Base-by-base conservation (phyloP, 2,329 filamentous ascomycete species). In the Phaeosphaeria sp. region DNA sequence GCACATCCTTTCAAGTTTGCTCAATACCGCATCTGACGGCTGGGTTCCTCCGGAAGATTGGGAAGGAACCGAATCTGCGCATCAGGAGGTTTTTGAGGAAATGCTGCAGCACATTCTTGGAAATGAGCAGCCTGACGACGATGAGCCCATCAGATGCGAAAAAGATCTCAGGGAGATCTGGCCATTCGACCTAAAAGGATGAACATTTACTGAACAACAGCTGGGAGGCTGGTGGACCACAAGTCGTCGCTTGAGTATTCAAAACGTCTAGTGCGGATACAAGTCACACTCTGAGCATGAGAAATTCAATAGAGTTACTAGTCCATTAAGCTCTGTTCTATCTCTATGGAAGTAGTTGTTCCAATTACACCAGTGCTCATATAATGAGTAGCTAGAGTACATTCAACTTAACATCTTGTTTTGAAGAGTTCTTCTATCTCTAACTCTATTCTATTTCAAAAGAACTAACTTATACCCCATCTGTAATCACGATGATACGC, bases 31-130 rank as follows among this genome's bases (percentile, higher is more conserved):
- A 41, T 65, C 68, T 53, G 76, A 78, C 60, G 74, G 77, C 52
- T 79, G 73, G 75, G 72, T 77, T 54, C 75, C 75, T 55, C 30
- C 53, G 27, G 68, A 77, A 21, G 47, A 67, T n/a, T 79, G 71
- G 72, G 65, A 78, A 70, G 61, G 46, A 54, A 72, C 69, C 42
- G 50, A 75, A 57, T 46, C 50, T 47, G 65, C 63, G 6, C 74
- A 78, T 53, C 58, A 50, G 55, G 66, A 76, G 57, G 23, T 73
- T 20, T 78, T 76, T 55, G 50, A 60, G 30, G 68, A 66, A 20
- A 73, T 76, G 61, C 55, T 73, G 60, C 52, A 71, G 56, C 69
- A 71, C n/a, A 61, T 78, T 33, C 54, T 75, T 17, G 60, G 44
- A 42, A 74, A 72, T 53, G 50, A 70, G 54, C 50, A 72, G 52